Percentiles rank a stretch among this genome's conserved stretches.
Conservation (phyloP, 2,329 filamentous ascomycete species). For the Neodidymelliopsis sp. region DNA sequence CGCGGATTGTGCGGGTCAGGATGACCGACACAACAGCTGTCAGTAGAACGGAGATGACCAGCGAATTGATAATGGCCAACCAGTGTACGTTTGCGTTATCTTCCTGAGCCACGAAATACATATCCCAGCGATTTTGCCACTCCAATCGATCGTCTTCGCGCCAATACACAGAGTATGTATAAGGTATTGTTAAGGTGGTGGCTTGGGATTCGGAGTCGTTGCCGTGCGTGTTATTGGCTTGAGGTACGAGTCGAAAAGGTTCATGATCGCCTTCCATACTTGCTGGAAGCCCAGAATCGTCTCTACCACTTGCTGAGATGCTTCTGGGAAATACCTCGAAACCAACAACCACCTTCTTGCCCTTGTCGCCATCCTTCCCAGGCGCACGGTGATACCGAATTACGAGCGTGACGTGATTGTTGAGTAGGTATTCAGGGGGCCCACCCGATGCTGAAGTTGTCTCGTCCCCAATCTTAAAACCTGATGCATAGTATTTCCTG, state of each 20-base stretch:
- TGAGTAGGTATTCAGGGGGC: conserved; percentile 74
- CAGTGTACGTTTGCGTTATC: conserved; percentile 84
- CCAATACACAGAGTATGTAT: conserved; percentile 91
- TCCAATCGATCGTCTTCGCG: conserved; percentile 81
- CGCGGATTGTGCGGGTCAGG: conserved; percentile 76
- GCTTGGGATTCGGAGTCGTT: conserved; percentile 64
- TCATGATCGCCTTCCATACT: conserved; percentile 69
- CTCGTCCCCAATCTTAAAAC: conserved; percentile 85
- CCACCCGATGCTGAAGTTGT: conserved; percentile 68
- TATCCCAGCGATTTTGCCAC: conserved; percentile 85
- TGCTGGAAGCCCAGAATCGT: conserved; percentile 70
- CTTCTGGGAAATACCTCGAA: conserved; percentile 93
- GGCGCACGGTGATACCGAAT: conserved; percentile 78
- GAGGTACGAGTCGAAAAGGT: conserved; percentile 72
- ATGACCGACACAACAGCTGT: conserved; percentile 84
- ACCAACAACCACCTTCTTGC: conserved; percentile 81
- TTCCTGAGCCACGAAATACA: conserved; percentile 88
- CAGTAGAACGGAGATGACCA: conserved; percentile 81
- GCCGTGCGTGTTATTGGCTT: conserved; percentile 64
- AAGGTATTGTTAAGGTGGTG: conserved; percentile 75
- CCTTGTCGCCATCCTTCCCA: conserved; percentile 71
- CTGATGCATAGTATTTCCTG: conserved; percentile 86
- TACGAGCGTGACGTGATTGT: conserved; percentile 89
- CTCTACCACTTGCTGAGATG: conserved; percentile 68
- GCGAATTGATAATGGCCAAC: conserved; percentile 86